Base-by-base conservation (phyloP, 2,329 filamentous ascomycete species). In the Juglanconis oblonga region DNA sequence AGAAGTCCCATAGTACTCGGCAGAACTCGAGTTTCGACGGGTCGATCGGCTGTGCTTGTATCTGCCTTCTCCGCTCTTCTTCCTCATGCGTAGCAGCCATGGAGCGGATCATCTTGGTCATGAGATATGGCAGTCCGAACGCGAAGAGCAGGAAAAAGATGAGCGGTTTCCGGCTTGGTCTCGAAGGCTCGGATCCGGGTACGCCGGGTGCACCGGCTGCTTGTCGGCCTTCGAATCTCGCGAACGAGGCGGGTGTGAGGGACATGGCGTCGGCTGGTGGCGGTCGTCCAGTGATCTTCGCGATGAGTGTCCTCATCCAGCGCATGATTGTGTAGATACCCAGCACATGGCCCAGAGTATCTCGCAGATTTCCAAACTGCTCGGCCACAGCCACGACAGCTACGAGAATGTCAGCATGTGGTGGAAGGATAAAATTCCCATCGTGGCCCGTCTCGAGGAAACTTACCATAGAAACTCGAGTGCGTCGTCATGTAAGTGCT, bases 401-500 rank as follows among this genome's bases (percentile, higher is more conserved):
- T 45, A 50, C 58, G 33, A 7, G 56, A 60, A 54, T 61, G 61
- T 60, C 10, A 56, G 50, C 29, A 62, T 65, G 64, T 29, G 45
- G 17, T 17, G 17, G 17, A 17, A 17, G 17, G 17, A 17, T 17
- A 17, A 17, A 17, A 57, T 53, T 33, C 11, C 13, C 29, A 14
- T 2, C 50, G 3, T 17, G 29, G 40, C 55, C 1, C 2, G 10
- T 33, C 31, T 51, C 40, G 54, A 10, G 45, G n/a, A 55, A 13
- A 76, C 89, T 69, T 84, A 97, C 92, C 93, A 70, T 98, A 99
- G 76, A 99, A 99, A 57, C 92, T 97, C 5, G 93, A 97, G 76
- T 99, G 95, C 0, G 95, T 99, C 35, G 96, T 95, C 96, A 99
- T 99, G 70, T 97, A 99, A 10, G 95, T 98, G 79, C 95, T 98